A percentile compares a stretch with the other conserved stretches of the same genome.
phyloP scores from a whole-genome alignment of 228 moss, liverwort and hornwort genomes.

The Sphagnum fallax region DNA sequence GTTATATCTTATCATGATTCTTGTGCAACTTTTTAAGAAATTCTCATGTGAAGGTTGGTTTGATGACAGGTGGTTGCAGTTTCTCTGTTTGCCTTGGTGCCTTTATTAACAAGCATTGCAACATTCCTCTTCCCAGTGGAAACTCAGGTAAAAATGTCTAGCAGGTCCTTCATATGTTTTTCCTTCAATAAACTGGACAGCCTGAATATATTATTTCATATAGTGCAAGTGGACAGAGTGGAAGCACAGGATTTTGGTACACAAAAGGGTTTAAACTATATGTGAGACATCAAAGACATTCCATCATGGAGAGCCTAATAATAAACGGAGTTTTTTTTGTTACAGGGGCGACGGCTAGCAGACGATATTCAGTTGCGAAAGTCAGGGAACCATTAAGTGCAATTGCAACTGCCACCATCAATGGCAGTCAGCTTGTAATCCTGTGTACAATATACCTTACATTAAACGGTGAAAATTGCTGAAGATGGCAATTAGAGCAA shows the following conservation, averaged over 20 bases:
- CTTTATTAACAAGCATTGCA: conserved; percentile 58
- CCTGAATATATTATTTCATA: neutral
- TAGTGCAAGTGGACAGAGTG: neutral
- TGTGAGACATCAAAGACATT: neutral
- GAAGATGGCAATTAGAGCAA: too few species aligned
- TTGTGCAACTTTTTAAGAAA: neutral
- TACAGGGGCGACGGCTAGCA: conserved; percentile 10
- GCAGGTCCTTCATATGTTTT: neutral
- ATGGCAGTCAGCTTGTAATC: too few species aligned
- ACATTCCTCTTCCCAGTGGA: conserved; percentile 57
- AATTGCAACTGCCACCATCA: too few species aligned
- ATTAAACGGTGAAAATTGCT: too few species aligned
- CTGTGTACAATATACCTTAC: too few species aligned
- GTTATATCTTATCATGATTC: neutral
- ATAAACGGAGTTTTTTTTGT: neutral
- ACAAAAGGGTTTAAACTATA: neutral
- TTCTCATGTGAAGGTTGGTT: neutral
- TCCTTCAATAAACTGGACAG: neutral
- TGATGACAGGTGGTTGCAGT: conserved; percentile 54
- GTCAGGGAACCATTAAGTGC: neutral
- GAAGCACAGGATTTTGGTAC: neutral
- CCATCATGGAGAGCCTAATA: neutral
- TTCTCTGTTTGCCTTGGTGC: conserved; percentile 52
- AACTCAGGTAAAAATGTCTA: conserved; percentile 36
- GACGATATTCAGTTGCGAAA: conserved; percentile 4